Evolutionary conservation across 73 alveolate genomes (phyloP), one percentile per base, ranked within the genome.

Genomic region (Tetrahymena thermophila): DNA sequence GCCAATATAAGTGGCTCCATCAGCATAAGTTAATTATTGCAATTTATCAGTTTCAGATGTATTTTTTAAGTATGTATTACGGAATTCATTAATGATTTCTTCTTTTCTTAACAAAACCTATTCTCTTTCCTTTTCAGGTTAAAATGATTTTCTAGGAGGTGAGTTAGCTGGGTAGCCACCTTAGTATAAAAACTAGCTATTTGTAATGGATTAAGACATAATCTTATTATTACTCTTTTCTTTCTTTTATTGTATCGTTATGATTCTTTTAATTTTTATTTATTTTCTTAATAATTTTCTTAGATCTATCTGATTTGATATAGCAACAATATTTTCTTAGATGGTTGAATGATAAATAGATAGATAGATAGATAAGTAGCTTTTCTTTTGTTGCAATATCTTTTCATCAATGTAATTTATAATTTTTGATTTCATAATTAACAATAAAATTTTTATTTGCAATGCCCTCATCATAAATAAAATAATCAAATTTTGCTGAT

Each of bases 131-230:
- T 71, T 71, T 28, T 71, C 89, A 23, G 89, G 89, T 71, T 71
- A 71, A 71, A 28, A 71, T 71, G 89, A 71, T 71, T 71, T 71
- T 71, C 89, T 71, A 23, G 89, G 89, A 71, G 89, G 89, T n/a
- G 89, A 71, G 89, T 71, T 71, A 71, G 89, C 89, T 71, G 89
- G 89, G 37, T 71, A 71, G 37, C 89, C 89, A 28, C 89, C 89
- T 71, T 71, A 31, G 89, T 71, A 71, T 31, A 71, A 71, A 71
- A 71, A 71, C 89, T 71, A 71, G 37, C 89, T 71, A 71, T 71
- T 71, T n/a, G 89, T 71, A 71, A 71, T 71, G 37, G 89, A 71
- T 71, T 71, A 25, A 23, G 85, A 71, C 89, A 71, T 71, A 28
- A n/a, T 71, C 3, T 71, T 19, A 25, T 71, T 31, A 28, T 71